Percentiles rank a stretch among this genome's conserved stretches.
Evolutionary conservation across 225 moss, liverwort and hornwort species (phyloP).

Genomic region (Pseudisothecium myosuroides): DNA sequence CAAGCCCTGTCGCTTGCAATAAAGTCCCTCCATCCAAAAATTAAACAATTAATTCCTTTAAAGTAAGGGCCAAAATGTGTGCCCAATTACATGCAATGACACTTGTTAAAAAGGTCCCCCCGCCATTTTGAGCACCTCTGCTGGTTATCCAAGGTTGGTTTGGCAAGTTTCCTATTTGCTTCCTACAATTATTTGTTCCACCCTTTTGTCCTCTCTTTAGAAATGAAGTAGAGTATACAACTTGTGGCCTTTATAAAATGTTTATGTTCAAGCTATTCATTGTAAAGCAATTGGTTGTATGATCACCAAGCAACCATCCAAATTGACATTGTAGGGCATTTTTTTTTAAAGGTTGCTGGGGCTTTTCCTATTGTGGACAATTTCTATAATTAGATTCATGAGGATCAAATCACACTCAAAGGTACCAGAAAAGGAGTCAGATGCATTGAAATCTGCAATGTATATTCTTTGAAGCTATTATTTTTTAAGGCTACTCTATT

Average conservation of each 20-base stretch:
- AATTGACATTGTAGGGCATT: no score
- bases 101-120: background rate
- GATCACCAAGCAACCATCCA: no score
- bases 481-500: no score
- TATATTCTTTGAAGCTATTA: no score
- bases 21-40: background rate
- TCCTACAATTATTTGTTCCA: background rate
- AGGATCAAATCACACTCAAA: no score
- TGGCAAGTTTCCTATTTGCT: background rate
- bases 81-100: background rate
- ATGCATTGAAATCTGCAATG: no score
- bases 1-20: fast-evolving
- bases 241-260: background rate
- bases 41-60: background rate
- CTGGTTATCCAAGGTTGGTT: background rate
- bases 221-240: background rate
- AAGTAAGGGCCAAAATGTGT: background rate
- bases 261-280: no score
- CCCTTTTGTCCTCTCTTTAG: background rate
- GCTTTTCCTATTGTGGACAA: no score
- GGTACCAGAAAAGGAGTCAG: no score
- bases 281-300: no score
- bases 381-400: background rate
- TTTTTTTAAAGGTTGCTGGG: no score
- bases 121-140: fast-evolving